Evolutionary conservation across 345 rosid genomes (phyloP).

Genomic region (Toxicodendron radicans): DNA sequence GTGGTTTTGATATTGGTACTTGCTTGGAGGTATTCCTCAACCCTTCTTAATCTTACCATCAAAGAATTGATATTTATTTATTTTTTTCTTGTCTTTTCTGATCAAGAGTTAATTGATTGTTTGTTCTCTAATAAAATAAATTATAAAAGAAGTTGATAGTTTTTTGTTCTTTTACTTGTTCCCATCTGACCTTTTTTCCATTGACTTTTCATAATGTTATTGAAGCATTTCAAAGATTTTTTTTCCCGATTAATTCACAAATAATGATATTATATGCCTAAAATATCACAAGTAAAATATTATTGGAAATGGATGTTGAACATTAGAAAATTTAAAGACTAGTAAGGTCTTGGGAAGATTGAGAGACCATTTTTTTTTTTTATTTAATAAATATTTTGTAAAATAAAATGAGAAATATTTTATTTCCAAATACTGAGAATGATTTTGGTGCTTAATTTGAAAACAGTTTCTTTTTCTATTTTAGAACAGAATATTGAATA

Average conservation of each 20-base stretch:
- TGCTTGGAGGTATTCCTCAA: slow-evolving; percentile 74
- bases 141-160: background rate
- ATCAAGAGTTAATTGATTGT: background rate
- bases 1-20: slow-evolving; percentile 76
- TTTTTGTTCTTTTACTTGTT: background rate
- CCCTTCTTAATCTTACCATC: slow-evolving; percentile 8
- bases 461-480: too few species aligned
- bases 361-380: too few species aligned
- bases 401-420: background rate
- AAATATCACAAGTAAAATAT: background rate
- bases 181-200: background rate
- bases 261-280: background rate
- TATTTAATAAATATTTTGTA: too few species aligned
- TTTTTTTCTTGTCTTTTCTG: background rate
- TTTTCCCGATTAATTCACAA: background rate
- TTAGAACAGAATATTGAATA: background rate
- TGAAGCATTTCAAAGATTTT: background rate
- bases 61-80: background rate
- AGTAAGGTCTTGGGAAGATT: too few species aligned
- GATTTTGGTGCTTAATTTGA: background rate
- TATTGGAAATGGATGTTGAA: background rate
- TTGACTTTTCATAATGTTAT: background rate
- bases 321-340: background rate
- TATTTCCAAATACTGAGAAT: background rate
- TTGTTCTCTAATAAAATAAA: background rate